Evolutionary conservation across 2,329 filamentous ascomycete species (phyloP), one percentile per base, ranked within the genome.

Genomic region (Coniochaeta ligniaria): DNA sequence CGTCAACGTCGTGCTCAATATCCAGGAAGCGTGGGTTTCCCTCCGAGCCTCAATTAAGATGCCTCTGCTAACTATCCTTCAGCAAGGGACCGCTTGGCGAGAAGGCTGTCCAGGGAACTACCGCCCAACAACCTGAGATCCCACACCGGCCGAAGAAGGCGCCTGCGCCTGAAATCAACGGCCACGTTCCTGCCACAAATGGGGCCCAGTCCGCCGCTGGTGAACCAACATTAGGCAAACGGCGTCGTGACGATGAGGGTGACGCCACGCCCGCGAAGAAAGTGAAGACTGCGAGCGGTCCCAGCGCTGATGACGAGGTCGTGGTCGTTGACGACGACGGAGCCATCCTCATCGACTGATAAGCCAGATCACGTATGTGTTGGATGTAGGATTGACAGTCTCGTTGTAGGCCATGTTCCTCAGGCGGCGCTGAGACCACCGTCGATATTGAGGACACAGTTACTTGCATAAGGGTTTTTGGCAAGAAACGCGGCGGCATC

Each of bases 391-490:
- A 38, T 38, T n/a, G 7, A 41, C 24, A 43, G 26, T 52, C 22
- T 14, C 6, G 26, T 22, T 31, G 2, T 24, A 28, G 47, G 22
- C 6, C 20, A 14, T 17, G 14, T 31, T 52, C 26, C 47, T 80
- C 71, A 90, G 67, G 74, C 74, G 58, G 89, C 90, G 72, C 89
- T 92, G 66, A 96, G 73, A 1, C 92, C 92, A 17, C 92, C 92
- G 73, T 96, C 92, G 31, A 96, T 79, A 72, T 93, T 95, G 58
- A 96, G 79, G 58, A 93, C 81, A 72, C 91, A 95, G 66, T 96
- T 96, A 72, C 94, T 94, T 60, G 91, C 90, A 74, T 94, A 96
- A 63, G 83, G 77, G 72, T 95, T 96, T 55, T 81, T 81, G 33
- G 85, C 88, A 17, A 96, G 80, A 72, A 96, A 96, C 31, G 88